Conservation (phyloP, 1,139 yeast species). For the Protomyces macrosporus region DNA sequence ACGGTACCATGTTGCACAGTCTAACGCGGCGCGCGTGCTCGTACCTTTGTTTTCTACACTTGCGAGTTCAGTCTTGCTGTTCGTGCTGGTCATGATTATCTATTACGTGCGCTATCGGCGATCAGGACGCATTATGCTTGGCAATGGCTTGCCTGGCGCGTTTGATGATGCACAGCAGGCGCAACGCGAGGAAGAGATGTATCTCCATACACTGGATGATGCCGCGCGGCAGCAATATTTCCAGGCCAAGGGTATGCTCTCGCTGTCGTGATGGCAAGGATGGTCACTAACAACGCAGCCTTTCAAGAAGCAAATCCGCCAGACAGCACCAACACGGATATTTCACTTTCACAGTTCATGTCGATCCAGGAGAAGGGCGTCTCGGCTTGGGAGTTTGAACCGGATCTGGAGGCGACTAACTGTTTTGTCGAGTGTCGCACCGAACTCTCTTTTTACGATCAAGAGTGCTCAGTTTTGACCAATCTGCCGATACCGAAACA, state of each 20-base stretch:
- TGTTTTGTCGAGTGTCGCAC: slow-evolving; percentile 64
- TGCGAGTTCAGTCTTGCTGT: slow-evolving; percentile 38
- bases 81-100: not conserved
- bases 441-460: slow-evolving; percentile 68
- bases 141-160: slow-evolving; percentile 45
- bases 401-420: slow-evolving; percentile 55
- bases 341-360: slow-evolving; percentile 46
- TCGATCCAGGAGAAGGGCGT: slow-evolving; percentile 88
- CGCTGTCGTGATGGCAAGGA: slow-evolving; percentile 36
- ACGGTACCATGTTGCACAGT: not conserved
- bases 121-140: slow-evolving; percentile 25
- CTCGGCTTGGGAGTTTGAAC: slow-evolving; percentile 84
- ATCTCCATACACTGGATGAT: slow-evolving; percentile 60
- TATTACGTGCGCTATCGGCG: slow-evolving; percentile 22
- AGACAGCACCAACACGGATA: slow-evolving; percentile 41
- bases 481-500: slow-evolving; percentile 81
- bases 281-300: slow-evolving; percentile 47
- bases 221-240: slow-evolving; percentile 45
- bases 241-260: slow-evolving; percentile 50
- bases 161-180: slow-evolving; percentile 62
- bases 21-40: not conserved
- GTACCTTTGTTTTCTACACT: slow-evolving; percentile 20
- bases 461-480: slow-evolving; percentile 70
- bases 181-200: slow-evolving; percentile 63
- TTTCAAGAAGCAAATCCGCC: slow-evolving; percentile 47